Evolutionary conservation across 2,329 filamentous ascomycete genomes (phyloP).

Genomic region (Didymella exigua): DNA sequence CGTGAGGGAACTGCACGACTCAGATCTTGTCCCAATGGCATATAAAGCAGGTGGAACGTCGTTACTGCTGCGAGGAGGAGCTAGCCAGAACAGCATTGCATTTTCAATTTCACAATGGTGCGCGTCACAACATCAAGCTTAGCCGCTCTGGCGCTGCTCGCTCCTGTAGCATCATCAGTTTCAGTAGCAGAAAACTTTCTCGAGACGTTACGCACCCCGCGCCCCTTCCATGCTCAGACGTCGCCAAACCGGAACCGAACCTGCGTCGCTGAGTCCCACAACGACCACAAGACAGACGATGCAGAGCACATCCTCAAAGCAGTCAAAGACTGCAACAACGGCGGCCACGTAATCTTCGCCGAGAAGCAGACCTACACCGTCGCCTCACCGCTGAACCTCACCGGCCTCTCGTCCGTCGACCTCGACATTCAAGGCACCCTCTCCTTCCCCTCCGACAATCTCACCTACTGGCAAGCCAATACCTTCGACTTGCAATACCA

Average conservation of each 20-base stretch:
- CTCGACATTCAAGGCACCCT: conserved; percentile 21
- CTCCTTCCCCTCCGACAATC: conserved; percentile 11
- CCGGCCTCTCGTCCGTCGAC: conserved; percentile 14
- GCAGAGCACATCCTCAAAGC: conserved; percentile 15
- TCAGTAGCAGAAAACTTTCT: conserved; percentile 21
- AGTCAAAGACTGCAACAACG: conserved; percentile 17
- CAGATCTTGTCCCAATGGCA: neutral
- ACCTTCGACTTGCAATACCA: conserved; percentile 54
- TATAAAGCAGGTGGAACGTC: neutral
- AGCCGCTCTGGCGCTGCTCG: conserved; percentile 6
- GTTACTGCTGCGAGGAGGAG: neutral
- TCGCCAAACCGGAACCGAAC: conserved; percentile 21
- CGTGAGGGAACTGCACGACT: neutral
- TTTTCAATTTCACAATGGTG: conserved; percentile 1
- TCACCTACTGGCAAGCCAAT: conserved; percentile 18
- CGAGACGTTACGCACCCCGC: conserved; percentile 17
- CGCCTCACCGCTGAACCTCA: conserved; percentile 16
- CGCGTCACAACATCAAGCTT: neutral
- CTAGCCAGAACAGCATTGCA: neutral
- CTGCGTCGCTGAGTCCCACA: conserved; percentile 19
- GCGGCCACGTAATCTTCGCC: conserved; percentile 22
- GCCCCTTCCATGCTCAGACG: conserved; percentile 16
- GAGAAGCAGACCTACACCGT: conserved; percentile 16
- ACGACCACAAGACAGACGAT: conserved; percentile 15
- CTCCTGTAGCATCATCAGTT: conserved; percentile 7